phyloP scores from a whole-genome alignment of 768 basidiomycete species.

The Russula brevipes region DNA sequence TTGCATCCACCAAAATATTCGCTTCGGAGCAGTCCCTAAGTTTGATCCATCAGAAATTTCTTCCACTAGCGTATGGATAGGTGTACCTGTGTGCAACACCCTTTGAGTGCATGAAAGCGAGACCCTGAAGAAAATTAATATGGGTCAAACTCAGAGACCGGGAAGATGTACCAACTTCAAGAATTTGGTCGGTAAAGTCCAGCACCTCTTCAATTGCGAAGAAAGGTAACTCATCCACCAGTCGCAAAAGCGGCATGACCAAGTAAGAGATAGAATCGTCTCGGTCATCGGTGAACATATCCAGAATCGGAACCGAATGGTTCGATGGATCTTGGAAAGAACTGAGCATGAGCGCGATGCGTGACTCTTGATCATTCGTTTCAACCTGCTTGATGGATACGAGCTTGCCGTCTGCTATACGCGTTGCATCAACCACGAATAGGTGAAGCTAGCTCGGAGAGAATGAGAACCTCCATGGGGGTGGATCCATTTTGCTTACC shows the following conservation, averaged over 20 bases:
- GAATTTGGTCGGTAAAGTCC: conserved; percentile 17
- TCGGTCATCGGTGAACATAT: conserved; percentile 2
- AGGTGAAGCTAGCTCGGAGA: not conserved
- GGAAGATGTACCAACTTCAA: conserved; percentile 2
- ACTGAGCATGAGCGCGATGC: conserved; percentile 21
- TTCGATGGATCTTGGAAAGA: conserved; percentile 1
- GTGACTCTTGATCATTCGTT: conserved; percentile 16
- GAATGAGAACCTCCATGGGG: not conserved
- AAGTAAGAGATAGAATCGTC: conserved; percentile 13
- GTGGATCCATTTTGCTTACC: not conserved
- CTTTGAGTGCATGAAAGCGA: conserved; percentile 19
- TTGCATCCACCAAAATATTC: conserved; percentile 20
- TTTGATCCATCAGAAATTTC: not conserved
- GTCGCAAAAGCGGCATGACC: conserved; percentile 21
- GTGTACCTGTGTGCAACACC: conserved; percentile 21
- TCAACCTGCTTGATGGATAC: conserved; percentile 33
- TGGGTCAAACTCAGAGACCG: not conserved
- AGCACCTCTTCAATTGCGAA: conserved; percentile 6
- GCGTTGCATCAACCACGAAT: conserved; percentile 31
- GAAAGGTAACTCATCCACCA: not conserved
- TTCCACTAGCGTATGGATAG: not conserved
- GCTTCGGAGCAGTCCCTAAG: conserved; percentile 5
- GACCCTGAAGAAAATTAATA: conserved; percentile 7
- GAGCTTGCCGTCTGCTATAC: conserved; percentile 28
- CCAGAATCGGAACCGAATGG: conserved; percentile 20